Evolutionary conservation across 1,139 yeast genomes (phyloP), one percentile per base, ranked within the genome.

Genomic region (Pichia sp.): DNA sequence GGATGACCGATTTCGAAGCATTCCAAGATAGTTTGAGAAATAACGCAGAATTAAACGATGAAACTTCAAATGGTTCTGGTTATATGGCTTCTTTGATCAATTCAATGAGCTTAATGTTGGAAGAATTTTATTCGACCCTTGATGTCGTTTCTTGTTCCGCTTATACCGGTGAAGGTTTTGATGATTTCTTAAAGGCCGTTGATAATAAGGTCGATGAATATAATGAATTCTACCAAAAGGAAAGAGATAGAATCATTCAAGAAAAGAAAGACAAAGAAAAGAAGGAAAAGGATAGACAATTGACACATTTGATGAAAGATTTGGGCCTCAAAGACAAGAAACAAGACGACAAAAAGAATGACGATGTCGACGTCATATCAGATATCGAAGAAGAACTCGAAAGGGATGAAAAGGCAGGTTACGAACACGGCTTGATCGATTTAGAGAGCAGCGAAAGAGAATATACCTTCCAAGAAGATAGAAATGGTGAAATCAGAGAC

Each of bases 1-100:
- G 99, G 99, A 90, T 94, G 98, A 79, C 84, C 4, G 99, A 94
- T 67, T 94, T 94, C 67, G 98, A 93, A 66, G 75, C 81, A 18
- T 94, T 94, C 71, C 99, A 93, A 66, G 71, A 69, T 34, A 96
- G 96, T 1, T 71, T 91, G 51, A 74, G 76, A 56, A 73, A 74
- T 34, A 85, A 84, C 60, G 69, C 71, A 45, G 83, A 85, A 39
- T 67, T 79, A 48, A 83, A 80, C 56, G 86, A 82, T 34, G 82
- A 78, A 48, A 68, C 74, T 11, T 86, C 86, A 19, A 73, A 81
- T 57, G 86, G 91, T 2, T 82, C 93, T 2, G 97, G 97, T 3
- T 94, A 93, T 67, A 93, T 94, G 99, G 82, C 89, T 45, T 88
- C 96, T 2, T 72, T 94, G 45, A 87, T 94, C 53, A 91, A 91